Percentiles rank a stretch among this genome's conserved stretches.
phyloP scores from a whole-genome alignment of 768 basidiomycete genomes.

The Rhizopogon rudus region DNA sequence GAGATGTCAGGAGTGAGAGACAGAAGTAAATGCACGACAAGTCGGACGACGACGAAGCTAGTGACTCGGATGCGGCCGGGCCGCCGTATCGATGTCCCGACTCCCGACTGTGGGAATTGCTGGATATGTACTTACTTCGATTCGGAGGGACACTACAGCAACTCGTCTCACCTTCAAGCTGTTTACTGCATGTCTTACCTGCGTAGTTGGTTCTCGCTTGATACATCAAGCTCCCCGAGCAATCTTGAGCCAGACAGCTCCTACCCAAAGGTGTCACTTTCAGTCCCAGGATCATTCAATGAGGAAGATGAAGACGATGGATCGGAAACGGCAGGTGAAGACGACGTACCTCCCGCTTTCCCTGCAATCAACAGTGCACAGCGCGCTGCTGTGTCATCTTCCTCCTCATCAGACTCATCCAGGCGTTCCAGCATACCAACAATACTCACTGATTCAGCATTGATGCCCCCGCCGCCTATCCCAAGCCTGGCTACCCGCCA shows the following conservation, averaged over 20 bases:
- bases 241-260: not conserved
- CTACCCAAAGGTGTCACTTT: not conserved
- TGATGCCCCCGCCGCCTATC: slow-evolving; percentile 49
- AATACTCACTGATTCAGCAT: slow-evolving; percentile 40
- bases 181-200: slow-evolving; percentile 41
- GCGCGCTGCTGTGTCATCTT: slow-evolving; percentile 35
- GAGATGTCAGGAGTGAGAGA: no score
- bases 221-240: slow-evolving; percentile 10
- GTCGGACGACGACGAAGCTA: no score
- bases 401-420: slow-evolving; percentile 2
- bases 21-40: no score
- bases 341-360: slow-evolving; percentile 69
- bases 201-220: slow-evolving; percentile 49
- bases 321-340: slow-evolving; percentile 37
- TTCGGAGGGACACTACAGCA: no score
- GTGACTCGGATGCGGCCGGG: no score
- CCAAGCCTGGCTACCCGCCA: slow-evolving; percentile 34
- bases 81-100: no score
- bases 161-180: not conserved
- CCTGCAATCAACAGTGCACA: slow-evolving; percentile 72
- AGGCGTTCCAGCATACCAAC: slow-evolving; percentile 9
- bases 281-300: slow-evolving; percentile 19
- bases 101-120: no score
- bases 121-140: no score
- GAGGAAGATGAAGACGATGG: slow-evolving; percentile 31